Evolutionary conservation across 1,284 basidiomycete species (phyloP), one percentile per base, ranked within the genome.

Genomic region (Cystobasidiaceae sp.): DNA sequence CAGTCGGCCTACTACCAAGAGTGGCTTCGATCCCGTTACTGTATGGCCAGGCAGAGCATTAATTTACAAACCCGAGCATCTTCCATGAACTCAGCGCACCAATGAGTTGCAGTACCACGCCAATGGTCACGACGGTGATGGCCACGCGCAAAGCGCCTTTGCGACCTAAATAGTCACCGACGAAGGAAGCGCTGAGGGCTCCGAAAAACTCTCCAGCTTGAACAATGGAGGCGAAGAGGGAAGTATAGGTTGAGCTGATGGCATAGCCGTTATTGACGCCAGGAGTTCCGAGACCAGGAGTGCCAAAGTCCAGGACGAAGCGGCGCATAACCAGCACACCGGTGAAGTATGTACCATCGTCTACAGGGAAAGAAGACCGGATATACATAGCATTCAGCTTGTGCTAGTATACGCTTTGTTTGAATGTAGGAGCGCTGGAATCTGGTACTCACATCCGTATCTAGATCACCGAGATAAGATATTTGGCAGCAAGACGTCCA

Each of bases 141-240:
- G 78, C 75, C 37, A 68, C 69, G 30, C 71, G 68, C 65, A 79
- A 72, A 59, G 74, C 77, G 32, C 79, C 79, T 58, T 77, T 78
- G 49, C 79, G 71, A 9, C 79, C 79, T 17, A 70, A 63, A 39
- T 56, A 75, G 68, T 79, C 78, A 67, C 79, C 79, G 54, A 80
- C 72, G 19, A 77, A 74, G 19, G 75, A 77, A 30, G 78, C 78
- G 6, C 73, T 64, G 13, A 80, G 74, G 1, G 77, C 76, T 21
- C 79, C 79, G 54, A 79, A 67, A 39, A 80, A 72, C 65, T 80
- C 79, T 68, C 79, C 79, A 21, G 78, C 78, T 63, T 79, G 78
- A 6, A 80, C 77, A 67, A 79, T 79, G 11, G 76, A 78, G 7
- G 78, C 75, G 48, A 71, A 65, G 32, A 75, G 68, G 4, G 73